Evolutionary conservation across 2,329 filamentous ascomycete genomes (phyloP).

Genomic region (Aquanectria penicillioides): DNA sequence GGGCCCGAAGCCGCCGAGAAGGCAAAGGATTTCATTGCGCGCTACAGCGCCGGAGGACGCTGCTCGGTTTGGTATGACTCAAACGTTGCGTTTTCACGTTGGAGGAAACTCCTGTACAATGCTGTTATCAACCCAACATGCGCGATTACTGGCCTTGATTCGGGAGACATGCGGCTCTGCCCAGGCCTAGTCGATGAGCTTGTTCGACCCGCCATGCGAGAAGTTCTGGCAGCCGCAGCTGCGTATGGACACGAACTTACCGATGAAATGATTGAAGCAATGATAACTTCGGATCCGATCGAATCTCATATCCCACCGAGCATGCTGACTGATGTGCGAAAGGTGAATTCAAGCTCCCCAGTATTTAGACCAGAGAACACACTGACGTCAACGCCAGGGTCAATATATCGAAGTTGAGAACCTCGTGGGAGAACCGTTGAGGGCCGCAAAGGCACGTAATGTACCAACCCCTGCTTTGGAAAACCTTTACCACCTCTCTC

Average conservation of each 20-base stretch:
- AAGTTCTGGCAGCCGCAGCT: conserved; percentile 33
- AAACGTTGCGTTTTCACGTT: conserved; percentile 36
- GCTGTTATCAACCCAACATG: conserved; percentile 37
- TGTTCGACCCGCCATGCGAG: conserved; percentile 37
- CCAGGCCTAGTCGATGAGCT: conserved; percentile 35
- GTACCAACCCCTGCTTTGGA: conserved; percentile 6
- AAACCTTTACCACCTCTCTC: conserved; percentile 32
- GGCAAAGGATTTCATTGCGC: conserved; percentile 35
- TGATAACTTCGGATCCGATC: conserved; percentile 36
- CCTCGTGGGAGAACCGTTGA: conserved; percentile 37
- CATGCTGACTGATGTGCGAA: conserved; percentile 37
- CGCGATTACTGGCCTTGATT: conserved; percentile 33
- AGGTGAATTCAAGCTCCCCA: no score
- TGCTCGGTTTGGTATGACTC: conserved; percentile 32
- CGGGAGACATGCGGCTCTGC: conserved; percentile 38
- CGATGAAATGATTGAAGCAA: conserved; percentile 34
- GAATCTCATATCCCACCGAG: conserved; percentile 37
- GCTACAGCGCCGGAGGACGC: conserved; percentile 33
- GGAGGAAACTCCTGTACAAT: conserved; percentile 40
- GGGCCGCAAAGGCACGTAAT: conserved; percentile 30
- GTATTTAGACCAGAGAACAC: not conserved
- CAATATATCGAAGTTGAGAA: conserved; percentile 41
- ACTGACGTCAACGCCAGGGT: conserved; percentile 29
- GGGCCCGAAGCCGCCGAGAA: conserved; percentile 23
- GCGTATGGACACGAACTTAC: conserved; percentile 36